phyloP scores from a whole-genome alignment of 345 rosid genomes.

The Bruguiera parviflora region DNA sequence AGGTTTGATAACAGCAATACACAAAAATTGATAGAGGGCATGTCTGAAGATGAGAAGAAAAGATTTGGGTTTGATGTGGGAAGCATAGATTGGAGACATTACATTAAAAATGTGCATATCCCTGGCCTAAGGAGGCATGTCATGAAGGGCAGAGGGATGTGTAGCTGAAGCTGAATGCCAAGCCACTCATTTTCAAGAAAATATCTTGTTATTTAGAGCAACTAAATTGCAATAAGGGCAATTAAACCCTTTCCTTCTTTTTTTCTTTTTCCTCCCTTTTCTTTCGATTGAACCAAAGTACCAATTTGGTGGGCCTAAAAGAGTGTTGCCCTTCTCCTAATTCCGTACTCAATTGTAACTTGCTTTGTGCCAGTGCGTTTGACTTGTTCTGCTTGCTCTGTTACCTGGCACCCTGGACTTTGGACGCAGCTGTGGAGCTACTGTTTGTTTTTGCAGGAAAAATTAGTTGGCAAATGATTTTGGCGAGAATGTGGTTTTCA shows the following conservation, averaged over 20 bases:
- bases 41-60: constrained; percentile 74
- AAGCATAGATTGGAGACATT: constrained; percentile 28
- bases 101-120: constrained; percentile 28
- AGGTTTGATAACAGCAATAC: constrained; percentile 90
- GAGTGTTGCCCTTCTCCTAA: no score
- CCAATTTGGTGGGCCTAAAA: no score
- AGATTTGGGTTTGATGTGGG: constrained; percentile 55
- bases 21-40: constrained; percentile 57
- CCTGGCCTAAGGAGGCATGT: constrained; percentile 32
- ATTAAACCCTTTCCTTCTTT: no score
- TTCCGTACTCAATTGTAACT: no score
- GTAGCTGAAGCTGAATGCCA: not conserved
- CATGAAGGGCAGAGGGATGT: constrained; percentile 24
- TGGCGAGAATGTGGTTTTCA: no score
- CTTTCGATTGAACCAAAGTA: not conserved
- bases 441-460: no score
- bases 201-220: not conserved
- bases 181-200: not conserved
- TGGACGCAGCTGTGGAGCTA: no score
- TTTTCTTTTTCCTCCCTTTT: not conserved
- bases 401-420: no score
- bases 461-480: no score
- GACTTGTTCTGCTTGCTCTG: no score
- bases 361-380: no score
- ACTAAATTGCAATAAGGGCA: constrained; percentile 10